These are phyloP conservation scores for Hyparrhenia diplandra DNA, from an alignment of 176 grass and related monocot genomes.

Conservation along the genomic window DNA sequence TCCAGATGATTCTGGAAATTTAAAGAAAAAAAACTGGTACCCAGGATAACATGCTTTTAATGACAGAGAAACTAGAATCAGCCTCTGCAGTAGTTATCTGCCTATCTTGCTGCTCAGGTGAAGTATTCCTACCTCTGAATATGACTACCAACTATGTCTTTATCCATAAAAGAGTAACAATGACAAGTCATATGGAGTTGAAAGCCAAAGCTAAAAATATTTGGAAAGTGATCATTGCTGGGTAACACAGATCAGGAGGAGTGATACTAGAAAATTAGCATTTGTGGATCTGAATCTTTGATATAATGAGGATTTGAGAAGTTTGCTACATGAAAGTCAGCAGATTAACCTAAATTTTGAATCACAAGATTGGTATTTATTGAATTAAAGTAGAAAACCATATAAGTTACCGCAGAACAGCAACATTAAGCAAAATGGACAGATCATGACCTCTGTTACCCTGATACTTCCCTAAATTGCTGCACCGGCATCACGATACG, in stretches of 20 bases:
- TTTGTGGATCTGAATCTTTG: background rate
- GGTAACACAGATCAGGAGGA: slow-evolving; percentile 2
- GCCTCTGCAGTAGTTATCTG: background rate
- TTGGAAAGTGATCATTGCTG: slow-evolving; percentile 2
- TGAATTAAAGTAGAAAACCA: background rate
- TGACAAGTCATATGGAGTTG: slow-evolving; percentile 12
- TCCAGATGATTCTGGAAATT: background rate
- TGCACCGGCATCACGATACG: too few species aligned
- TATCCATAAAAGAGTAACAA: slow-evolving; percentile 13
- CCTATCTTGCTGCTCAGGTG: background rate
- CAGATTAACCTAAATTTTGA: background rate
- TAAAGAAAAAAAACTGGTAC: background rate
- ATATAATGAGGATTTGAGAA: background rate
- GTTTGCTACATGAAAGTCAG: slow-evolving; percentile 10
- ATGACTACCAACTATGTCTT: slow-evolving; percentile 10
- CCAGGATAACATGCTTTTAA: background rate
- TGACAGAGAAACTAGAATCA: slow-evolving; percentile 18
- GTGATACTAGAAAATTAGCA: background rate
- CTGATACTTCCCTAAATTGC: too few species aligned
- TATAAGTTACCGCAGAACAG: background rate
- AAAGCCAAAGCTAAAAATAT: slow-evolving; percentile 9
- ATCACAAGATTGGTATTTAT: background rate
- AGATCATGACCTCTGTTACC: background rate
- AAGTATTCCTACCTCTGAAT: slow-evolving; percentile 16
- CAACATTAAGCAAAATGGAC: background rate